Conservation (phyloP, 2,329 filamentous ascomycete species). For the Exophiala bonariae region DNA sequence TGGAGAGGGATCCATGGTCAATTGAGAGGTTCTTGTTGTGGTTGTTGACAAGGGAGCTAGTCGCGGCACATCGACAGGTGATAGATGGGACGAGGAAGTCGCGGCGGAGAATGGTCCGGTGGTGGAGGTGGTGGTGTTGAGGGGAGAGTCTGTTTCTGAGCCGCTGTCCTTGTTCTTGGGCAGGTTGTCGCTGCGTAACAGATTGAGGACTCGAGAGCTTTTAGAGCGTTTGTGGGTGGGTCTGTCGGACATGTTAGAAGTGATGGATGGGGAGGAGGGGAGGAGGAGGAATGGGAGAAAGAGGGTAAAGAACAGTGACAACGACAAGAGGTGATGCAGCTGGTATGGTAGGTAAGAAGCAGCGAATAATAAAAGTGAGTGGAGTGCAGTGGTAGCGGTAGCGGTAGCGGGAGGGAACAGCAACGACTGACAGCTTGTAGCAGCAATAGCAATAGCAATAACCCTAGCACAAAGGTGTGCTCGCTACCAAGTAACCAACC, state of each 20-base stretch:
- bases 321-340: no score
- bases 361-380: no score
- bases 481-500: no score
- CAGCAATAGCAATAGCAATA: no score
- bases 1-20: conserved; percentile 30
- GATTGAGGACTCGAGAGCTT: conserved; percentile 53
- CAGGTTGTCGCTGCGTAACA: conserved; percentile 54
- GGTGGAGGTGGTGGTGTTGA: conserved; percentile 17
- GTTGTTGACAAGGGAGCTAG: conserved; percentile 23
- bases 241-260: conserved; percentile 32
- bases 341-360: no score
- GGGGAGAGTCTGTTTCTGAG: conserved; percentile 32
- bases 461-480: no score
- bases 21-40: conserved; percentile 31
- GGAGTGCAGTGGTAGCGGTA: no score
- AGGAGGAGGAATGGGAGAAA: not conserved
- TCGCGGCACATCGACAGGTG: conserved; percentile 15
- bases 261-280: not conserved
- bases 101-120: conserved; percentile 16
- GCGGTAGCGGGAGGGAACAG: no score
- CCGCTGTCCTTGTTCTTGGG: conserved; percentile 42
- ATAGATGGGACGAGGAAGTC: conserved; percentile 6
- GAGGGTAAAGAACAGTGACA: not conserved
- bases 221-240: conserved; percentile 55
- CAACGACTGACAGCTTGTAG: no score